phyloP scores from a whole-genome alignment of 495 filamentous ascomycete species.

The Lichina pygmaea region DNA sequence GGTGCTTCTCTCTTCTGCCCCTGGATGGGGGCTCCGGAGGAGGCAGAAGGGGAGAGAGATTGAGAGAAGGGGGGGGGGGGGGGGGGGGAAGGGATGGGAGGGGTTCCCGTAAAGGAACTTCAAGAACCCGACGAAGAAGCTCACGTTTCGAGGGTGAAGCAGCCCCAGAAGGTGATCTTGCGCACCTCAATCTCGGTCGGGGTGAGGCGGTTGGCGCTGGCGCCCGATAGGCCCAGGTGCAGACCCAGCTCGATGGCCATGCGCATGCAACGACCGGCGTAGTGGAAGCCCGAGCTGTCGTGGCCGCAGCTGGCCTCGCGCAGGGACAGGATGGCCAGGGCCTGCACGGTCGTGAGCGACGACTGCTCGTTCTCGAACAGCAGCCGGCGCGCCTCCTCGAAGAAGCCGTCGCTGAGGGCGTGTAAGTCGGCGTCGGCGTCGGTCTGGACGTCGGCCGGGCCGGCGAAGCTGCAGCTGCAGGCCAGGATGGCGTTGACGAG shows the following conservation, averaged over 20 bases:
- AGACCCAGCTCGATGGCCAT: constrained; percentile 16
- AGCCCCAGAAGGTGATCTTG: constrained; percentile 20
- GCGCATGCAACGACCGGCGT: constrained; percentile 14
- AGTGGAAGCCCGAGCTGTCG: constrained; percentile 16
- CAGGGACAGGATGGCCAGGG: constrained; percentile 37
- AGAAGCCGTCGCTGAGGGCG: constrained; percentile 49
- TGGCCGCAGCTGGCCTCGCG: constrained; percentile 1
- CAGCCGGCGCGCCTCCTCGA: constrained; percentile 32
- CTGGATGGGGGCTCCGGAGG: background rate
- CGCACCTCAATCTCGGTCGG: constrained; percentile 16
- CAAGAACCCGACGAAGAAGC: background rate
- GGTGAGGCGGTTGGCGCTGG: constrained; percentile 4
- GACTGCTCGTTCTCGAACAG: constrained; percentile 30
- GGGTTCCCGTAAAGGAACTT: background rate
- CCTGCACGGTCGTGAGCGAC: constrained; percentile 48
- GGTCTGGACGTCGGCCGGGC: constrained; percentile 29
- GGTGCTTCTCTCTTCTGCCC: no score
- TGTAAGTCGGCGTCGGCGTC: constrained; percentile 26
- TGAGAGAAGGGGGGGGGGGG: background rate
- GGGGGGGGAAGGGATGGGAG: background rate
- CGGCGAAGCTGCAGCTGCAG: constrained; percentile 46
- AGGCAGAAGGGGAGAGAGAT: background rate
- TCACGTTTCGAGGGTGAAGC: constrained; percentile 16
- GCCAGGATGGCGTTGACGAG: constrained; percentile 53
- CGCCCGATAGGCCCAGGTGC: constrained; percentile 8